Percentiles rank a stretch among this genome's conserved stretches.
phyloP scores from a whole-genome alignment of 2,329 filamentous ascomycete genomes.

The Botryotinia narcissicola region DNA sequence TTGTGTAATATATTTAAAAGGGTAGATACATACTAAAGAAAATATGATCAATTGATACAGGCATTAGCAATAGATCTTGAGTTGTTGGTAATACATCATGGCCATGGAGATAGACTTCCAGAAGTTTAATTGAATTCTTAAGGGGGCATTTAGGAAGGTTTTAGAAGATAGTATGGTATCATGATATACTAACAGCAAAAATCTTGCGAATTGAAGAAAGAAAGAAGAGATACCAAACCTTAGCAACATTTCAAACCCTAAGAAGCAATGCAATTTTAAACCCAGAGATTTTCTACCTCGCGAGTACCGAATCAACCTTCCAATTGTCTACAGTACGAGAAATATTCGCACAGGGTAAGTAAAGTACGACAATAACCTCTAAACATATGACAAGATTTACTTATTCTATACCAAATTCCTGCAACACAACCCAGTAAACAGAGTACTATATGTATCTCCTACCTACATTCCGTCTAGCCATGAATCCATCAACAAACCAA shows the following conservation, averaged over 20 bases:
- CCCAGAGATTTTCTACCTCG: not conserved
- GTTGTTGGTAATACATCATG: not conserved
- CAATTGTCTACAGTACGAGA: no score
- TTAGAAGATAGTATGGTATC: not conserved
- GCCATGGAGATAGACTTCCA: not conserved
- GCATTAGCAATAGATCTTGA: not conserved
- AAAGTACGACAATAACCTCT: no score
- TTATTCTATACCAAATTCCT: not conserved
- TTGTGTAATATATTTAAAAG: rapidly evolving
- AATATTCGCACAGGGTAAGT: no score
- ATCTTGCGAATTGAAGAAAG: not conserved
- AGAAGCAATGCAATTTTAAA: not conserved
- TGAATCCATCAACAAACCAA: not conserved
- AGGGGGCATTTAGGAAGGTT: not conserved
- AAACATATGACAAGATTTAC: no score
- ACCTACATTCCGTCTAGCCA: not conserved
- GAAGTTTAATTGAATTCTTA: not conserved
- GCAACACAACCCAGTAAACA: not conserved
- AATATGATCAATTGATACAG: not conserved
- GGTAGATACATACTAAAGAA: not conserved
- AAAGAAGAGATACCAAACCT: not conserved
- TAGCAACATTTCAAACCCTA: not conserved
- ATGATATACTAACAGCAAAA: not conserved
- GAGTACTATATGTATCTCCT: not conserved
- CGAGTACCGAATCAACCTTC: no score